Evolutionary conservation across 371 early-diverging fungal genomes (phyloP), one percentile per base, ranked within the genome.

Genomic region (Mucor ambiguus): DNA sequence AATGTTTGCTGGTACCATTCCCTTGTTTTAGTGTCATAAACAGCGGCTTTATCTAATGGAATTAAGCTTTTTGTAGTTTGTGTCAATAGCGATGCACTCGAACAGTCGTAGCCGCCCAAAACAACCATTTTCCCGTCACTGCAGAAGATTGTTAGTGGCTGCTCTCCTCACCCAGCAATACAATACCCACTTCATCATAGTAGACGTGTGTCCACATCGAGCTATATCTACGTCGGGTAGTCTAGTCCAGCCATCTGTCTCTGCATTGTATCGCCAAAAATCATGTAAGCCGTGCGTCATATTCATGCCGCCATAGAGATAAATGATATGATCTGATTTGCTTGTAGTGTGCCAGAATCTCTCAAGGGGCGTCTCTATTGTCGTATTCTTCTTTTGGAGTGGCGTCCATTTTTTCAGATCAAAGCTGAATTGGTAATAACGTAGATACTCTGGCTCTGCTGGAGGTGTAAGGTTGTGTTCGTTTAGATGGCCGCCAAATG

Each of bases 161-260:
- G 24, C n/a, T 22, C 12, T 37, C 37, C 22, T 18, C 7, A 8
- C 41, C 30, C 41, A 3, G 4, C 9, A 7, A 12, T 16, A 7
- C 2, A 1, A 49, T 49, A 35, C 43, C 46, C 63, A 77, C 78
- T 68, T 68, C 43, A 65, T 32, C 70, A 77, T 74, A 14, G 59
- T 72, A 8, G 78, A 72, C 20, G 75, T 74, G 37, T 77, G 78
- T 18, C 78, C 78, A 55, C 78, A 77, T 28, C 78, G 55, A 9
- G 22, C 41, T 9, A 29, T 41, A 8, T 38, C 60, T 32, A 32
- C 11, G 6, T 32, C 18, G 14, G 33, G 3, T 16, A 56, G 20
- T 33, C 16, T 29, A 12, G 56, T 32, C 56, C 56, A 56, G 6
- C 33, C 18, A 32, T 56, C 56, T 10, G 4, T 7, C 33, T 18